phyloP scores from a whole-genome alignment of 2,329 filamentous ascomycete species.

The Pseudogymnoascus sp. region DNA sequence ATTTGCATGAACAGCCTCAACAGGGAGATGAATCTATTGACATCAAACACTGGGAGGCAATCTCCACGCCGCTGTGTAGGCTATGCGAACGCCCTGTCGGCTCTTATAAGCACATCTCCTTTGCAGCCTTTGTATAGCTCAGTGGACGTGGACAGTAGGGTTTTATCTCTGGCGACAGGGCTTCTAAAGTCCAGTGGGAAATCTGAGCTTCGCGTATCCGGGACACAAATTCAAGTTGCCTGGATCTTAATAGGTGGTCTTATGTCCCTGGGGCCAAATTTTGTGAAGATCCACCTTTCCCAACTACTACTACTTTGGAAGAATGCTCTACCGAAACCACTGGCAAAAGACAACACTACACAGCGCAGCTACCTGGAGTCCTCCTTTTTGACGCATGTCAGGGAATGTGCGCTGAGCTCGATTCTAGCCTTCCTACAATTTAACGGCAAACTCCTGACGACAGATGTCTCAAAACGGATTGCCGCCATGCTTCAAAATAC shows the following conservation, averaged over 20 bases:
- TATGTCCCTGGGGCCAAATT: conserved; percentile 94
- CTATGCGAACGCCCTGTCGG: conserved; percentile 84
- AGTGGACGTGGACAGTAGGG: conserved; percentile 86
- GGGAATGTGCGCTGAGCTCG: conserved; percentile 87
- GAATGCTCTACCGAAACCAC: conserved; percentile 86
- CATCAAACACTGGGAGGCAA: conserved; percentile 53
- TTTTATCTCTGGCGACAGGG: conserved; percentile 84
- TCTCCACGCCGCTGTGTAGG: conserved; percentile 79
- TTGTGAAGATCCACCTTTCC: conserved; percentile 95
- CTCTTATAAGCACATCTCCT: conserved; percentile 82
- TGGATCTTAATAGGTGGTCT: conserved; percentile 95
- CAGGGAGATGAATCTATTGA: conserved; percentile 73
- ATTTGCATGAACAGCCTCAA: conserved; percentile 95
- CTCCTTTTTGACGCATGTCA: conserved; percentile 86
- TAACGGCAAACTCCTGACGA: conserved; percentile 83
- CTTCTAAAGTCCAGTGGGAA: conserved; percentile 87
- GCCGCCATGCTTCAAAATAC: conserved; percentile 94
- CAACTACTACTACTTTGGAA: conserved; percentile 94
- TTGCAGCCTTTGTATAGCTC: conserved; percentile 87
- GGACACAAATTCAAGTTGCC: conserved; percentile 92
- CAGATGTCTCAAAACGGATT: conserved; percentile 88
- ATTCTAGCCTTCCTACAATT: conserved; percentile 89
- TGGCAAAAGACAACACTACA: conserved; percentile 85
- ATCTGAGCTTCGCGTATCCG: conserved; percentile 82
- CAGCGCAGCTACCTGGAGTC: conserved; percentile 79